phyloP scores from a whole-genome alignment of 129 eudicot genomes.

The Sambucus nigra region DNA sequence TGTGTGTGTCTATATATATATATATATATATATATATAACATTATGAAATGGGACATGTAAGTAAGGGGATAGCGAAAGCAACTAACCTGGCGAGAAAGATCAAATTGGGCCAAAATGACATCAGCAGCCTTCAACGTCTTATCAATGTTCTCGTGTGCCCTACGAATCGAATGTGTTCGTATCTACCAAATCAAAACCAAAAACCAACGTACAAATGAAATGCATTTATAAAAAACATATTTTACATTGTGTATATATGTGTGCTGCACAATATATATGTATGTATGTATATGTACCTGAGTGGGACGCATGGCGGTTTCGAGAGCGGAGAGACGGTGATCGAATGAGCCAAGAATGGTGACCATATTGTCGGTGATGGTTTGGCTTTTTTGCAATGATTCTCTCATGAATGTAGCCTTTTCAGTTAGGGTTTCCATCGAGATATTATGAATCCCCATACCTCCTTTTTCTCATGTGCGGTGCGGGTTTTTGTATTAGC shows the following conservation, averaged over 20 bases:
- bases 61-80: not conserved
- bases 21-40: too few relatives aligned
- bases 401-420: conserved; percentile 61
- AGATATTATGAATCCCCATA: conserved; percentile 31
- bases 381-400: conserved; percentile 60
- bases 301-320: conserved; percentile 96
- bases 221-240: too few relatives aligned
- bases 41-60: too few relatives aligned
- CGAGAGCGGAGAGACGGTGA: conserved; percentile 91
- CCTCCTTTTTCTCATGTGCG: not conserved
- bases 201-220: not conserved
- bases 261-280: too few relatives aligned
- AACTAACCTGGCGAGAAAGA: conserved; percentile 55
- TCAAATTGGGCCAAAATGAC: conserved; percentile 54
- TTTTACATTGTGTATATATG: not conserved
- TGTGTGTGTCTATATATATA: too few relatives aligned
- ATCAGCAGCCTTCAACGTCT: conserved; percentile 73
- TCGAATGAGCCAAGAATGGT: conserved; percentile 86
- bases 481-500: not conserved
- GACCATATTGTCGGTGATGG: conserved; percentile 69
- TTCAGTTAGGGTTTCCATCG: conserved; percentile 62
- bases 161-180: conserved; percentile 75
- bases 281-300: too few relatives aligned
- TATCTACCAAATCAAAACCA: conserved; percentile 25
- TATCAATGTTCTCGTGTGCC: conserved; percentile 90